These are phyloP conservation scores for Tricholoma sp. DNA, from an alignment of 768 basidiomycete genomes.

Conservation along the genomic window DNA sequence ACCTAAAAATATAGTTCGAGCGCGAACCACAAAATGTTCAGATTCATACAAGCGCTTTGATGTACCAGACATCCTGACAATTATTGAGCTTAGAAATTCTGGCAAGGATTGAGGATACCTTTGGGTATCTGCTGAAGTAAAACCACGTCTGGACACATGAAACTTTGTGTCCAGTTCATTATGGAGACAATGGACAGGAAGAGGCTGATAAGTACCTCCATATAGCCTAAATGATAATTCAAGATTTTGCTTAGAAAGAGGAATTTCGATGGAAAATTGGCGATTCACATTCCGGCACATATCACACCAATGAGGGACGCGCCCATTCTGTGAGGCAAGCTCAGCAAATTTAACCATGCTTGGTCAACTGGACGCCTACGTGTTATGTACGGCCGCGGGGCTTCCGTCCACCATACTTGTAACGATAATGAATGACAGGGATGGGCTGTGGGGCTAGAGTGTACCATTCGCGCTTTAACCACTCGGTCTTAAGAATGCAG, in stretches of 20 bases:
- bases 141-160: slow-evolving; percentile 54
- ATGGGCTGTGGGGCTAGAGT: slow-evolving; percentile 13
- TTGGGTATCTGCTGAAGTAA: slow-evolving; percentile 44
- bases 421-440: slow-evolving; percentile 1
- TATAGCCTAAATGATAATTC: slow-evolving; percentile 36
- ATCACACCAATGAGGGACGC: slow-evolving; percentile 48
- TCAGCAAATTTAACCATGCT: background rate
- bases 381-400: slow-evolving; percentile 27
- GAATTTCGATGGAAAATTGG: background rate
- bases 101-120: slow-evolving; percentile 18
- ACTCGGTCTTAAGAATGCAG: slow-evolving; percentile 24
- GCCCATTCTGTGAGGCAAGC: slow-evolving; percentile 34
- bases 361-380: slow-evolving; percentile 21
- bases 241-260: background rate
- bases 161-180: slow-evolving; percentile 28
- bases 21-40: background rate
- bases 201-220: slow-evolving; percentile 35
- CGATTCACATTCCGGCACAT: slow-evolving; percentile 38
- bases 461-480: slow-evolving; percentile 12
- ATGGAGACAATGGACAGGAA: background rate
- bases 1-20: slow-evolving; percentile 29
- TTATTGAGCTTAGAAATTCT: background rate
- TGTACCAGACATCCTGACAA: slow-evolving; percentile 43
- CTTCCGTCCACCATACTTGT: slow-evolving; percentile 15
- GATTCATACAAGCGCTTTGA: slow-evolving; percentile 40